A percentile compares a stretch with the other conserved stretches of the same genome.
phyloP scores from a whole-genome alignment of 306 rosid genomes.

The Quercus ilex region DNA sequence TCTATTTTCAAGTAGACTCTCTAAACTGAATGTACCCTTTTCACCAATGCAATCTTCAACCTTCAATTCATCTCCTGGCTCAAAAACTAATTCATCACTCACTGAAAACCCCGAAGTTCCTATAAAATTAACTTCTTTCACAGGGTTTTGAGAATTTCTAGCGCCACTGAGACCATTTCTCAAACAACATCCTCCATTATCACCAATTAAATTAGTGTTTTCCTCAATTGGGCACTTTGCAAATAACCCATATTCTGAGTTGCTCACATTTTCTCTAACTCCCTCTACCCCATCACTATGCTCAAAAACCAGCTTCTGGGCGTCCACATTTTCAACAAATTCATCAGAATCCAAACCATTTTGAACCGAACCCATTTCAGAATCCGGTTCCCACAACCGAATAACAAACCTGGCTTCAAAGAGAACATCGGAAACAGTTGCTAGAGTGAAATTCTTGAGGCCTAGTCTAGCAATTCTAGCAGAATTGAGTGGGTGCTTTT shows the following conservation, averaged over 20 bases:
- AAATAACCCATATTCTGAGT: neutral
- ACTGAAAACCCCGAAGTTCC: neutral
- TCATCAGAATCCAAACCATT: slow-evolving; percentile 17
- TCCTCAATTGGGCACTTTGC: slow-evolving; percentile 7
- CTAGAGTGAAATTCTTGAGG: slow-evolving; percentile 52
- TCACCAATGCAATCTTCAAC: neutral
- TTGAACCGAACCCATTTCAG: slow-evolving; percentile 5
- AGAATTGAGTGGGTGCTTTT: slow-evolving; percentile 81
- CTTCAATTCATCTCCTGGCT: slow-evolving; percentile 1
- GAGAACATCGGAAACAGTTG: slow-evolving; percentile 71
- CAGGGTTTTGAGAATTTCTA: neutral
- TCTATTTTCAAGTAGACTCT: neutral
- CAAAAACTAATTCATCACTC: neutral
- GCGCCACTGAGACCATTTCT: neutral
- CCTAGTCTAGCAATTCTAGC: slow-evolving; percentile 73
- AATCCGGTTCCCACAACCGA: slow-evolving; percentile 25
- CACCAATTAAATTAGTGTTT: slow-evolving; percentile 14
- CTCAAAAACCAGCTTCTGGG: slow-evolving; percentile 21
- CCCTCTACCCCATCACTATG: neutral
- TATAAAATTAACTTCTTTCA: neutral
- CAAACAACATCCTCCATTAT: slow-evolving; percentile 14
- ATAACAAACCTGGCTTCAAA: slow-evolving; percentile 48
- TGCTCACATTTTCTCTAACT: neutral
- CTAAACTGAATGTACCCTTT: neutral
- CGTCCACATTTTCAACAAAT: slow-evolving; percentile 13